Conservation (phyloP, 2,329 filamentous ascomycete species). For the Thielaviopsis euricoi region DNA sequence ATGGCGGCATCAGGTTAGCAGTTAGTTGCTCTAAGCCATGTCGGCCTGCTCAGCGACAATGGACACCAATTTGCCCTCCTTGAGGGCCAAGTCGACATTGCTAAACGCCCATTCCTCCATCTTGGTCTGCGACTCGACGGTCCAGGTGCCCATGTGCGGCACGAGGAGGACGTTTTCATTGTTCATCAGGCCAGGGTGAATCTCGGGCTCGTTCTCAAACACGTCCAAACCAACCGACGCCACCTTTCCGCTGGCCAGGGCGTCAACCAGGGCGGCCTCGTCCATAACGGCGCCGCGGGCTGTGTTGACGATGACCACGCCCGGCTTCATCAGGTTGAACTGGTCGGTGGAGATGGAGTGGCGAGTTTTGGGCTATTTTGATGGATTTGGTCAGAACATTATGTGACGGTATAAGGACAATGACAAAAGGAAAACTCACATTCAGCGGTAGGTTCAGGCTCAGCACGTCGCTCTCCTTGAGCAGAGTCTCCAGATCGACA, state of each 20-base stretch:
- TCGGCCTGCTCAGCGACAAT: conserved; percentile 54
- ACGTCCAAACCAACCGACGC: conserved; percentile 62
- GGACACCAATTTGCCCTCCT: conserved; percentile 44
- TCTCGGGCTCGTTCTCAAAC: conserved; percentile 62
- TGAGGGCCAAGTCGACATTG: conserved; percentile 49
- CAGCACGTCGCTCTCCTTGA: conserved; percentile 56
- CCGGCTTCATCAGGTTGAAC: conserved; percentile 62
- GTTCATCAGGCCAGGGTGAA: conserved; percentile 54
- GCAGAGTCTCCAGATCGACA: conserved; percentile 56
- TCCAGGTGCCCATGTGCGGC: conserved; percentile 79
- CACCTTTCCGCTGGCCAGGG: conserved; percentile 54
- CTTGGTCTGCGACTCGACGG: conserved; percentile 44
- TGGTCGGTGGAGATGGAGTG: conserved; percentile 59
- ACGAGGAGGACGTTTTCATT: conserved; percentile 60
- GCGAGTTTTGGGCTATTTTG: conserved; percentile 38
- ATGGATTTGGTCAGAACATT: background rate
- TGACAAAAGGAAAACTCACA: conserved; percentile 30
- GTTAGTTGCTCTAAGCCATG: conserved; percentile 4
- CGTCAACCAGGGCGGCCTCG: conserved; percentile 60
- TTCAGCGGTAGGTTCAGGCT: conserved; percentile 71
- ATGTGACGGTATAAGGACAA: background rate
- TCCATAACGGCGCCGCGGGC: conserved; percentile 71
- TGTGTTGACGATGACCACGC: conserved; percentile 66
- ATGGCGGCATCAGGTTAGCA: background rate
- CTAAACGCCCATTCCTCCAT: conserved; percentile 65